Evolutionary conservation across 106 monocot genomes (phyloP), one percentile per base, ranked within the genome.

Genomic region (Xerophyta viscosa): DNA sequence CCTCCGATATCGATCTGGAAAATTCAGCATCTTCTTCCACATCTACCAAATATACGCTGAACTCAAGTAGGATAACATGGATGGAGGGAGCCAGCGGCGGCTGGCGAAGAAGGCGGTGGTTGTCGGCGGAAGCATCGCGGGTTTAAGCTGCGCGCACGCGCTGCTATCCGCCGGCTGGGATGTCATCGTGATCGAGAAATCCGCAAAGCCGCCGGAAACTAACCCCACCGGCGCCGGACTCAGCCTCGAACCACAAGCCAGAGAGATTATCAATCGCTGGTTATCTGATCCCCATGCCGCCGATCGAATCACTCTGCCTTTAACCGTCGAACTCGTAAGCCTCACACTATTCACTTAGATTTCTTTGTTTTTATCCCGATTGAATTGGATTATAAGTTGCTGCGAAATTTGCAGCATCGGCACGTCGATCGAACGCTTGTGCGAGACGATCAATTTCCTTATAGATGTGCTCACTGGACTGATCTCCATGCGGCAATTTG

Each of bases 71-170:
- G n/a, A n/a, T n/a, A n/a, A n/a, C n/a, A n/a, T n/a, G n/a, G 3
- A 39, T 39, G 9, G 46, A 46, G 2, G 18, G 18, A 17, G 46
- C n/a, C 15, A 7, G 46, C 13, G n/a, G 2, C 10, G 17, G 20
- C 2, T 7, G 46, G 20, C 19, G 20, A 20, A 46, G 9, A 36
- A 52, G 49, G 77, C 56, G 13, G 26, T 75, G 24, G 76, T 86
- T 9, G 77, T 86, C 12, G 86, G 86, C 31, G 80, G 86, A 27
- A 86, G 86, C 73, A 74, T 81, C 15, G 77, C 86, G 6, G 81
- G 81, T 5, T 39, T 86, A 20, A 69, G 64, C 14, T 80, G 72
- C 46, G 77, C 77, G 8, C 80, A 66, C 70, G 73, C 77, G 18
- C 62, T 86, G 1, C 31, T 60, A 31, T 10, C 69, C 31, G 63